Base-by-base conservation (phyloP, 139 green algal species). In the Coelastrella sp. region DNA sequence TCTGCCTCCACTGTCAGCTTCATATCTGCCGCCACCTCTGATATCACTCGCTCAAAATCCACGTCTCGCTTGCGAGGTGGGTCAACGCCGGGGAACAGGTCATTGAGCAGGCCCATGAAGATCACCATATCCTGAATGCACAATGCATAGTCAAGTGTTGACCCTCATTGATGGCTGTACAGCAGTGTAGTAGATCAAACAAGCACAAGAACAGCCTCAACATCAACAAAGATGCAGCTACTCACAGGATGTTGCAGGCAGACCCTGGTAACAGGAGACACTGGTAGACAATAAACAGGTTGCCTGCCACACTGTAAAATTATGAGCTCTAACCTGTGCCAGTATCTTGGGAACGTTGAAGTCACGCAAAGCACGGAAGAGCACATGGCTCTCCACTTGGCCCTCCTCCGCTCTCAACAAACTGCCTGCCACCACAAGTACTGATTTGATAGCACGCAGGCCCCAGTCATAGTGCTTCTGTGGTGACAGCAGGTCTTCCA, bases 331-430 rank as follows among this genome's bases (percentile, higher is more conserved):
- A 27, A 87, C 79, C 76, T 81, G 81, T 4, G 85, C 67, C 62
- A 96, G 77, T 63, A 97, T 96, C 91, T 97, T 97, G 82, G 94
- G 93, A 50, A 97, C 93, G 90, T 97, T 97, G 93, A 97, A 96
- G 90, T 97, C 94, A 23, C 94, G 81, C 53, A 97, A 89, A 48
- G 94, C 94, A 27, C 94, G 87, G 93, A 96, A 97, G 78, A 97
- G 90, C 88, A 97, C 92, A 71, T 98, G 90, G 43, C 89, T 88
- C 89, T 98, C 94, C 72, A 95, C 91, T 89, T 98, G 94, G 5
- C 94, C 94, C 51, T 91, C 91, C 92, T 95, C 90, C 21, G 94
- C 91, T 57, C 94, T 91, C 82, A 96, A 87, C 87, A 96, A 87
- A 27, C 90, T 93, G 32, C 94, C 94, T 27, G 94, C 94, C 51